Conservation (phyloP, 495 filamentous ascomycete species). For the Hapsidospora chrysogenum region DNA sequence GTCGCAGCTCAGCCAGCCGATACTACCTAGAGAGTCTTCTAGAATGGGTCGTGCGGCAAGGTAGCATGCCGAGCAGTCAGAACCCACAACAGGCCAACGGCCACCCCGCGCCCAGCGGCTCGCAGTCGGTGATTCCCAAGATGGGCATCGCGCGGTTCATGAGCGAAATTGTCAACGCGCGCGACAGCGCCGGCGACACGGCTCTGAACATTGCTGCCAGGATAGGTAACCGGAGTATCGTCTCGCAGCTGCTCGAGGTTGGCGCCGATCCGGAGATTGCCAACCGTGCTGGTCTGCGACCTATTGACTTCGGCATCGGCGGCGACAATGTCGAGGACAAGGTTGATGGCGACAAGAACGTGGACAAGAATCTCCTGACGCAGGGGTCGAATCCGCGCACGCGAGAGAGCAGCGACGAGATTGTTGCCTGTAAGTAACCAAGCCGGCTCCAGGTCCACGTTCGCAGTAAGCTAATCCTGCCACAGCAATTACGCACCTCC, state of each 20-base stretch:
- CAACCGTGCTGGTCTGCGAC: slow-evolving; percentile 72
- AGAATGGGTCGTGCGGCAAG: slow-evolving; percentile 81
- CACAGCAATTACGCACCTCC: slow-evolving; percentile 54
- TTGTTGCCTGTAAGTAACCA: slow-evolving; percentile 44
- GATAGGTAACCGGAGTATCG: slow-evolving; percentile 77
- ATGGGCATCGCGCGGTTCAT: slow-evolving; percentile 84
- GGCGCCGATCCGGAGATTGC: slow-evolving; percentile 78
- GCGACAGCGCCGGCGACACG: slow-evolving; percentile 84
- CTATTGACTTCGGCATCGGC: slow-evolving; percentile 84
- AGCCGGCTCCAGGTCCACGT: slow-evolving; percentile 3
- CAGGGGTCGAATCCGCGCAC: slow-evolving; percentile 27
- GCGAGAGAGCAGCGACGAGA: slow-evolving; percentile 47
- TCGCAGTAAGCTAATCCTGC: slow-evolving; percentile 13
- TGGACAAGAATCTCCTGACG: slow-evolving; percentile 10
- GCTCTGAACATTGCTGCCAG: slow-evolving; percentile 85
- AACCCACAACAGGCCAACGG: slow-evolving; percentile 16
- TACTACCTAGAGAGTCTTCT: slow-evolving; percentile 89
- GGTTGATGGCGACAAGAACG: slow-evolving; percentile 23
- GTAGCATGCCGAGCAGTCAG: slow-evolving; percentile 46
- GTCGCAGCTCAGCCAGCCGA: slow-evolving; percentile 63
- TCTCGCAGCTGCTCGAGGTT: slow-evolving; percentile 83
- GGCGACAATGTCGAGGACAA: slow-evolving; percentile 24
- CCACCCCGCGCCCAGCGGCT: slow-evolving; percentile 8
- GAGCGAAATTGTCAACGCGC: slow-evolving; percentile 85
- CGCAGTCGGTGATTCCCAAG: slow-evolving; percentile 29